phyloP scores from a whole-genome alignment of 768 basidiomycete species.

The Kwoniella bestiolae region DNA sequence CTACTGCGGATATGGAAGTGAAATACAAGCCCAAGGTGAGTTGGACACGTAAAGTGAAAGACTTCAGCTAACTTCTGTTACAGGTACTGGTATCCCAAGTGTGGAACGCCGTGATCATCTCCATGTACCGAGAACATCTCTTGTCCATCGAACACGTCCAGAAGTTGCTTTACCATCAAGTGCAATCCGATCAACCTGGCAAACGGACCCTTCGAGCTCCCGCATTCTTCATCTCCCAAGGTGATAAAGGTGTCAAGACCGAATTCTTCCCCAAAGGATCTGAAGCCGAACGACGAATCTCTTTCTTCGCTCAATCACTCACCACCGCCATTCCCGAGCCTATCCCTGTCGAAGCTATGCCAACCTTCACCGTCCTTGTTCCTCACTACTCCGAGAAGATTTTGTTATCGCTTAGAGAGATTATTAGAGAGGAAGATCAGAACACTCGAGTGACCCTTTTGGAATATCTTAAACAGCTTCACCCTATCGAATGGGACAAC shows the following conservation, averaged over 20 bases:
- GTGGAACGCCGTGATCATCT: slow-evolving; percentile 99
- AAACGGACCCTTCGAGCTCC: slow-evolving; percentile 91
- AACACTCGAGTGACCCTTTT: slow-evolving; percentile 94
- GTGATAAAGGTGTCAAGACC: slow-evolving; percentile 79
- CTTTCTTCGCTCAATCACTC: slow-evolving; percentile 97
- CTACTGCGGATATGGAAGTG: slow-evolving; percentile 93
- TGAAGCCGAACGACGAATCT: slow-evolving; percentile 95
- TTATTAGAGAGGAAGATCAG: slow-evolving; percentile 97
- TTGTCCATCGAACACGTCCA: slow-evolving; percentile 98
- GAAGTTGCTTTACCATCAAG: slow-evolving; percentile 95
- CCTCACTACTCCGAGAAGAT: slow-evolving; percentile 99
- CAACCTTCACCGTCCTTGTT: slow-evolving; percentile 96
- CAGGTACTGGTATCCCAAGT: slow-evolving; percentile 97
- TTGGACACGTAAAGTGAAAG: slow-evolving; percentile 9
- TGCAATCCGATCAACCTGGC: slow-evolving; percentile 85
- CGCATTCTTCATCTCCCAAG: slow-evolving; percentile 96
- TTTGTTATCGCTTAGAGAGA: slow-evolving; percentile 91
- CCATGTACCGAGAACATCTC: slow-evolving; percentile 99
- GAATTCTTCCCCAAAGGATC: slow-evolving; percentile 93
- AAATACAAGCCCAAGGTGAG: slow-evolving; percentile 99
- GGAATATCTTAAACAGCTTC: slow-evolving; percentile 97
- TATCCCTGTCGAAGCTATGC: slow-evolving; percentile 98
- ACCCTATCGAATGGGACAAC: slow-evolving; percentile 98
- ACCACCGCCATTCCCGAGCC: slow-evolving; percentile 94
- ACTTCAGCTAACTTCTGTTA: slow-evolving; percentile 11